Conservation (phyloP, 345 rosid species). For the Brassica cretica region DNA sequence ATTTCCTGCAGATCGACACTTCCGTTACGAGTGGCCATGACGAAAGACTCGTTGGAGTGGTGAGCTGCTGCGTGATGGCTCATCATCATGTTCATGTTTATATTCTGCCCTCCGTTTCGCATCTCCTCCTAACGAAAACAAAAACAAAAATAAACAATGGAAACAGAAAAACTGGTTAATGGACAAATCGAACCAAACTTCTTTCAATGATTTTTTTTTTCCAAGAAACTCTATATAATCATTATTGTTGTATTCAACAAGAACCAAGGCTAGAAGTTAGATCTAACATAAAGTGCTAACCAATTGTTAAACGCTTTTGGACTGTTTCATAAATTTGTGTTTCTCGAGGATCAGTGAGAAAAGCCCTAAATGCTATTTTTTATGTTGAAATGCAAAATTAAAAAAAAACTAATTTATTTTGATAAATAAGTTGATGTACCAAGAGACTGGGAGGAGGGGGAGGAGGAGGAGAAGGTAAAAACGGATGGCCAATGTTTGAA, state of each 20-base stretch:
- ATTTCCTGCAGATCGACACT: conserved; percentile 43
- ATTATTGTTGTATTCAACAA: neutral
- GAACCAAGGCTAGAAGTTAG: neutral
- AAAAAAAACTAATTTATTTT: neutral
- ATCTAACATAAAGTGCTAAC: conserved; percentile 12
- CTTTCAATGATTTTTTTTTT: neutral
- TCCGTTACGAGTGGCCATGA: conserved; percentile 51
- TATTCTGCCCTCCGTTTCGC: conserved; percentile 55
- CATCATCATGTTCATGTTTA: conserved; percentile 58
- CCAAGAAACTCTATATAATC: conserved; percentile 13
- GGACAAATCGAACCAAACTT: neutral
- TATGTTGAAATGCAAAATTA: neutral
- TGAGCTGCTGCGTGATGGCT: conserved; percentile 48
- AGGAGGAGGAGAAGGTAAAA: conserved; percentile 71
- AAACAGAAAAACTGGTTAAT: neutral
- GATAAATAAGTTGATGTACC: conserved; percentile 17
- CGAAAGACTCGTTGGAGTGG: conserved; percentile 46
- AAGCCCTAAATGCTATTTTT: neutral
- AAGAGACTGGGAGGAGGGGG: conserved; percentile 32
- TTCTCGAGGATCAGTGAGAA: neutral
- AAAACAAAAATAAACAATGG: neutral
- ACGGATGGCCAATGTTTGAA: conserved; percentile 65
- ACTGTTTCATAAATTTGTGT: neutral
- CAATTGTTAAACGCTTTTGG: neutral
- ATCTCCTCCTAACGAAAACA: conserved; percentile 66